Evolutionary conservation across 2,329 filamentous ascomycete species (phyloP).

Genomic region (Pseudocercospora eumusae): DNA sequence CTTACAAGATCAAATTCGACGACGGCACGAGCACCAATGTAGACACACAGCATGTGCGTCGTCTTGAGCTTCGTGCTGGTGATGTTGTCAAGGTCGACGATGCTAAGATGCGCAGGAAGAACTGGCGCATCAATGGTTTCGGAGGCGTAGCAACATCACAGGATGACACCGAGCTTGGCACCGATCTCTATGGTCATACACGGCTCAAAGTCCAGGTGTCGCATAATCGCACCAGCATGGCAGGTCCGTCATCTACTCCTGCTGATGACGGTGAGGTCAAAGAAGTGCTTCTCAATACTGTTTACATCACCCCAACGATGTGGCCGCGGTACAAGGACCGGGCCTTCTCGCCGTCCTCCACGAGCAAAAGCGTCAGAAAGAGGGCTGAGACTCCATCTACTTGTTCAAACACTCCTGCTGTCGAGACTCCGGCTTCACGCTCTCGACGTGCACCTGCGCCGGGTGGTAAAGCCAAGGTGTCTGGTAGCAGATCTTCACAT

Average conservation of each 20-base stretch:
- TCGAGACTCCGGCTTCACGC: slow-evolving; percentile 53
- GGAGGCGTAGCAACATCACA: slow-evolving; percentile 38
- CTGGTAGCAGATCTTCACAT: slow-evolving; percentile 21
- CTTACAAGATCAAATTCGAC: slow-evolving; percentile 52
- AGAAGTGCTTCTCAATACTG: slow-evolving; percentile 43
- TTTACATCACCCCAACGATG: slow-evolving; percentile 50
- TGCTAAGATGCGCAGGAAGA: slow-evolving; percentile 47
- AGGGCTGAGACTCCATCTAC: slow-evolving; percentile 24
- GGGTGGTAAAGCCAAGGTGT: slow-evolving; percentile 17
- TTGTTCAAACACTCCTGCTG: slow-evolving; percentile 40
- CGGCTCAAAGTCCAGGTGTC: slow-evolving; percentile 43
- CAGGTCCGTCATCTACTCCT: slow-evolving; percentile 10
- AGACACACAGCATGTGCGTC: slow-evolving; percentile 43
- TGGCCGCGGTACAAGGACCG: slow-evolving; percentile 47
- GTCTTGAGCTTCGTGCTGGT: slow-evolving; percentile 47
- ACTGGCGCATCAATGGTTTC: slow-evolving; percentile 49
- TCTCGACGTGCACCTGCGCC: slow-evolving; percentile 44
- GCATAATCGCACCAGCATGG: slow-evolving; percentile 45
- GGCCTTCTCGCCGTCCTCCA: slow-evolving; percentile 35
- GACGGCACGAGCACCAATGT: slow-evolving; percentile 48
- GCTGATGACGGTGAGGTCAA: slow-evolving; percentile 35
- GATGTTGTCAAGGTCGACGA: slow-evolving; percentile 53
- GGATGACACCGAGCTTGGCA: slow-evolving; percentile 40
- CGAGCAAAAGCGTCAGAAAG: not conserved
- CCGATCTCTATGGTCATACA: slow-evolving; percentile 47